These are phyloP conservation scores for Saururus chinensis DNA, from an alignment of 164 flowering plant genomes.

Conservation along the genomic window DNA sequence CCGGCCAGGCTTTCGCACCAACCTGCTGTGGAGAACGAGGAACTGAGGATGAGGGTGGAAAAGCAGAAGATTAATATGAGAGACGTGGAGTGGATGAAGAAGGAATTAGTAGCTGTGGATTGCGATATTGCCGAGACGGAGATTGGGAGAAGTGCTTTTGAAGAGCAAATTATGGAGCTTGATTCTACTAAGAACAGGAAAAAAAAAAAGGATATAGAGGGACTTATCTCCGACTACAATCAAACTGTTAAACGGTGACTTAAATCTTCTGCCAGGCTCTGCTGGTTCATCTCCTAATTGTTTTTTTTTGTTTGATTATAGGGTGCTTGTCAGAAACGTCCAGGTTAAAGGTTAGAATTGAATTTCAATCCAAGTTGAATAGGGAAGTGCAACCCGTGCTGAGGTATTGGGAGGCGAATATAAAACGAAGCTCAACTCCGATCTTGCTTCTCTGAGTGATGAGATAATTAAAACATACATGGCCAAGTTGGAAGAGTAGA, in stretches of 20 bases:
- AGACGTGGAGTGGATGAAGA: too few species aligned
- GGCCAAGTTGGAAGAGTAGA: too few species aligned
- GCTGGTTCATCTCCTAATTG: not conserved
- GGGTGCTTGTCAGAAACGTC: conserved; percentile 2
- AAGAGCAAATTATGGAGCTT: too few species aligned
- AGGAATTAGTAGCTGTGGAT: too few species aligned
- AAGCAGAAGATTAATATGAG: conserved; percentile 58
- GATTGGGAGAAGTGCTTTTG: too few species aligned
- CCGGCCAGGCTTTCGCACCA: too few species aligned
- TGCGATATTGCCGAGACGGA: too few species aligned
- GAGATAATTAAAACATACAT: conserved; percentile 34
- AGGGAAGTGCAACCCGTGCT: conserved; percentile 40
- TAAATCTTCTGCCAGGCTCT: too few species aligned
- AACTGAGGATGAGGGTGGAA: conserved; percentile 55
- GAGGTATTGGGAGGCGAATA: conserved; percentile 73
- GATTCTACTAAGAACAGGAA: too few species aligned
- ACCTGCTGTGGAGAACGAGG: conserved; percentile 92
- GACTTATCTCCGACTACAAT: too few species aligned
- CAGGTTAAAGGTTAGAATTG: conserved; percentile 71
- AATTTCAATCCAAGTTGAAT: conserved; percentile 47
- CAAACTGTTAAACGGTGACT: too few species aligned
- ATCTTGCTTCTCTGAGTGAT: conserved; percentile 36
- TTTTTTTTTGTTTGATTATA: not conserved
- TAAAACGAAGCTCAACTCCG: conserved; percentile 59
- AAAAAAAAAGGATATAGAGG: too few species aligned